A percentile compares a stretch with the other conserved stretches of the same genome.
Conservation (phyloP, 345 rosid genomes). For the Dipteronia sinensis region DNA sequence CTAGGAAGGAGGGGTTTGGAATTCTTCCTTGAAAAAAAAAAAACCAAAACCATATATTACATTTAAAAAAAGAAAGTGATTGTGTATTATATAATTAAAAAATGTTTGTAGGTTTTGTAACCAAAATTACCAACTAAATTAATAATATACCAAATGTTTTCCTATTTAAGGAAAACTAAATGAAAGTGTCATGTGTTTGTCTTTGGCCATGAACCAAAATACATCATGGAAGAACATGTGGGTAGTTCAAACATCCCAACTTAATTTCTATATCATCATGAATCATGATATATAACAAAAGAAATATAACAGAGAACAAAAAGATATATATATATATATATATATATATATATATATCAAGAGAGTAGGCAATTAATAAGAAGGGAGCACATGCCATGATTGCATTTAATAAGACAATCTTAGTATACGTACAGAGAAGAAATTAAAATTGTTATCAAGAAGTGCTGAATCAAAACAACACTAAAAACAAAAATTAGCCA, state of each 20-base stretch:
- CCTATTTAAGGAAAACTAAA: background rate
- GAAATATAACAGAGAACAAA: slow-evolving; percentile 3
- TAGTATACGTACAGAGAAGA: background rate
- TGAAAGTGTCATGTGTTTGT: background rate
- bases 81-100: too few relatives aligned
- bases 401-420: background rate
- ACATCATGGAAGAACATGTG: background rate
- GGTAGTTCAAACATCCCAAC: background rate
- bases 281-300: background rate
- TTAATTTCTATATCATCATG: background rate
- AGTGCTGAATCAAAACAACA: slow-evolving; percentile 7
- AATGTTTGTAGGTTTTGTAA: background rate
- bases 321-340: background rate
- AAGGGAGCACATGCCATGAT: slow-evolving; percentile 10
- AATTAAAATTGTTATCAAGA: background rate
- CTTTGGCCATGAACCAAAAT: background rate
- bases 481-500: background rate
- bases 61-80: too few relatives aligned
- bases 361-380: background rate
- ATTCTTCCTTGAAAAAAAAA: too few relatives aligned
- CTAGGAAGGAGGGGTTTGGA: too few relatives aligned
- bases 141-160: background rate
- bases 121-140: background rate
- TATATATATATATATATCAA: too few relatives aligned
- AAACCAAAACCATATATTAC: too few relatives aligned